These are phyloP conservation scores for Saccharomycopsis oosterbeekiorum DNA, from an alignment of 805 yeast genomes.

Conservation along the genomic window DNA sequence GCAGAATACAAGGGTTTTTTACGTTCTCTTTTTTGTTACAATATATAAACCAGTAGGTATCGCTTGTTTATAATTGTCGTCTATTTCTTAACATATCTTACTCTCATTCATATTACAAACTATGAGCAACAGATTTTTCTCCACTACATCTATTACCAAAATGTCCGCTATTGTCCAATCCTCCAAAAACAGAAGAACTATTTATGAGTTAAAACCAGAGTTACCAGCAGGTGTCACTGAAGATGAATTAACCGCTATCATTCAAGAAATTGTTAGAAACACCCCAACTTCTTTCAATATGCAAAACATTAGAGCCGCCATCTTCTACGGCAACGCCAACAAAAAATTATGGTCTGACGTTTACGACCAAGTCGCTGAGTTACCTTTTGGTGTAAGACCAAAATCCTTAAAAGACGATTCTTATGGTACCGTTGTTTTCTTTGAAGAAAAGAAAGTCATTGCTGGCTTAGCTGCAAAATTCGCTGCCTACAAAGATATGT, in stretches of 20 bases:
- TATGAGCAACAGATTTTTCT: slow-evolving; percentile 2
- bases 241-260: slow-evolving; percentile 31
- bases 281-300: slow-evolving; percentile 46
- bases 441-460: slow-evolving; percentile 34
- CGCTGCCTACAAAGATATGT: slow-evolving; percentile 33
- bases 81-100: not conserved
- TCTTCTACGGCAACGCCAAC: slow-evolving; percentile 37
- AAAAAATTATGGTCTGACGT: slow-evolving; percentile 37
- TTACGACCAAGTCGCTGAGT: slow-evolving; percentile 27
- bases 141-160: not conserved
- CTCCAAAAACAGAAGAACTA: slow-evolving; percentile 28
- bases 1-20: no score
- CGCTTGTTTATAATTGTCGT: not conserved
- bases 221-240: slow-evolving; percentile 34
- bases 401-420: slow-evolving; percentile 35
- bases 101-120: not conserved
- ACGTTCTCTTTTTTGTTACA: not conserved
- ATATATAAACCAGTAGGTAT: not conserved
- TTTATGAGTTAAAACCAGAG: slow-evolving; percentile 35
- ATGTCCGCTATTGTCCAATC: slow-evolving; percentile 7
- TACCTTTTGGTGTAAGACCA: slow-evolving; percentile 32
- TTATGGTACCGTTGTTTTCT: slow-evolving; percentile 40
- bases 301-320: slow-evolving; percentile 39
- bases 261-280: slow-evolving; percentile 36
- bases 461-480: slow-evolving; percentile 33